These are phyloP conservation scores for Aspergillus coremiiformis DNA, from an alignment of 495 filamentous ascomycete genomes.

Conservation along the genomic window DNA sequence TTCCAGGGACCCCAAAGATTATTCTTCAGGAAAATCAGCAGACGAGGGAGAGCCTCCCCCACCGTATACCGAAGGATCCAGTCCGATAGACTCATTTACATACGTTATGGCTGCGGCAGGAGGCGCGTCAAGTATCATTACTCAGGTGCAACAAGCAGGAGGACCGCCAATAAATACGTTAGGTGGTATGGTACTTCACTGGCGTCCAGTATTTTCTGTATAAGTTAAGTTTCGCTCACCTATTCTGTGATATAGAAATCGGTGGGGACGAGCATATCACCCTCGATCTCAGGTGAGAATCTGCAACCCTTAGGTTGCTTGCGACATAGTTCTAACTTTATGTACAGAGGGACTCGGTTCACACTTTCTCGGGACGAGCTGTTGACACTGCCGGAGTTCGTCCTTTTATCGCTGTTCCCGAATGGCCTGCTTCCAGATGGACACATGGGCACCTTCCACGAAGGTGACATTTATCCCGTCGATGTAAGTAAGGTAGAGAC, in stretches of 20 bases:
- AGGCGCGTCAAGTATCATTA: slow-evolving; percentile 96
- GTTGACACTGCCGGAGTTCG: slow-evolving; percentile 92
- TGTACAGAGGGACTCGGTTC: slow-evolving; percentile 76
- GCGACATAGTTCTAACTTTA: slow-evolving; percentile 9
- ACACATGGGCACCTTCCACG: slow-evolving; percentile 86
- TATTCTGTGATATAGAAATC: slow-evolving; percentile 50
- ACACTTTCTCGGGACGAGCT: slow-evolving; percentile 90
- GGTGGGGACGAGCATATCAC: slow-evolving; percentile 92
- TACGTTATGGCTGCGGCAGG: slow-evolving; percentile 98
- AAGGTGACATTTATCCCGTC: slow-evolving; percentile 91
- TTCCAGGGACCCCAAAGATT: slow-evolving; percentile 64
- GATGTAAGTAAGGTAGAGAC: slow-evolving; percentile 60
- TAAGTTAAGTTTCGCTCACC: slow-evolving; percentile 7
- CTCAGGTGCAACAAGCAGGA: slow-evolving; percentile 91
- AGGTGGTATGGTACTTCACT: slow-evolving; percentile 56
- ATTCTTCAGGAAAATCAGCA: slow-evolving; percentile 56
- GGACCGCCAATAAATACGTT: slow-evolving; percentile 77
- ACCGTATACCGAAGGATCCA: slow-evolving; percentile 89
- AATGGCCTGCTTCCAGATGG: slow-evolving; percentile 97
- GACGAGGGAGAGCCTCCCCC: slow-evolving; percentile 91
- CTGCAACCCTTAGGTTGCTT: slow-evolving; percentile 6
- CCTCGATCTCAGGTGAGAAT: slow-evolving; percentile 77
- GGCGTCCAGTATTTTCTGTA: background rate
- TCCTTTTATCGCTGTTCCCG: slow-evolving; percentile 95
- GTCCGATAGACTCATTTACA: slow-evolving; percentile 85